Evolutionary conservation across 2,329 filamentous ascomycete genomes (phyloP), one percentile per base, ranked within the genome.

Genomic region (Cytospora mali): DNA sequence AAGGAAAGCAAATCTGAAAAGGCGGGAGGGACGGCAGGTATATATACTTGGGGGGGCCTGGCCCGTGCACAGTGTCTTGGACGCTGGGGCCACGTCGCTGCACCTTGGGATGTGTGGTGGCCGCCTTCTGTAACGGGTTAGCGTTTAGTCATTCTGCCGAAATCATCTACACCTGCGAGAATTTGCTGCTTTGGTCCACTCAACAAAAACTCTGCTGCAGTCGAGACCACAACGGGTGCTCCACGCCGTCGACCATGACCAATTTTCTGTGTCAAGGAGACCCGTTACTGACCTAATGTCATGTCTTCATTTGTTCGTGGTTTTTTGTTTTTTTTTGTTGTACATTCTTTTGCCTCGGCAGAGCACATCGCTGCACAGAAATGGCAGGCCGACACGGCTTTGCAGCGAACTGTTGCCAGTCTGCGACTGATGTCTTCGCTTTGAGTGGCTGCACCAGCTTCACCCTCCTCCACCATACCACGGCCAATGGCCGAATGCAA

Each of bases 41-140:
- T 81, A 77, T 82, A 82, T 82, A 83, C 58, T 51, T 31, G 55
- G 14, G 13, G 18, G 7, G 14, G 11, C 5, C 11, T 23, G 58
- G 58, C 25, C 39, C 14, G 50, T 48, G 50, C 35, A 11, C 25
- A 1, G 0, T 21, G 28, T 18, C 51, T 18, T 18, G 31, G 5
- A 1, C 2, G 35, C 21, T 48, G 33, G 27, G 14, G 50, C 39
- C 46, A n/a, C 16, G 56, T 33, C 23, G n/a, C 16, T 48, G 23
- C 46, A 23, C 42, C 18, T 23, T 42, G 23, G 7, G 11, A 9
- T 2, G 6, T 9, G 10, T 3, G 0, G 11, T 57, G 29, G 16
- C 62, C 62, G 62, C 62, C 35, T 54, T 46, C 62, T 6, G 3
- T n/a, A 9, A 29, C 28, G 9, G 4, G 31, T 7, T 48, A 31